A percentile compares a stretch with the other conserved stretches of the same genome.
Conservation (phyloP, 257 asterid genomes). For the Capsicum rhomboideum region DNA sequence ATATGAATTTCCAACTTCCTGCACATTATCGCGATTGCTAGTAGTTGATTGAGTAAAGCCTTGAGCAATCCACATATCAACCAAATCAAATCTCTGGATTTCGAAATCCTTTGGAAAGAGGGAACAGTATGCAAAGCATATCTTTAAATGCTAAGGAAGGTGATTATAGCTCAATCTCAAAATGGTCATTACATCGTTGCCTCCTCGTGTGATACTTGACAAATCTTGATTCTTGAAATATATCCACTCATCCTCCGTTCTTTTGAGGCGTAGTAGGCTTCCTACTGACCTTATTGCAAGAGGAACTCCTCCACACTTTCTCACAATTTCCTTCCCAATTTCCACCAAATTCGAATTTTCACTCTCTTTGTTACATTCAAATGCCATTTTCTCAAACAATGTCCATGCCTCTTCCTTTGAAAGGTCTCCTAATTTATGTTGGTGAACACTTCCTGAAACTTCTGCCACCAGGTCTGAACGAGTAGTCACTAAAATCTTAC, state of each 20-base stretch:
- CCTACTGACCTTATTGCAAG: too few relatives aligned
- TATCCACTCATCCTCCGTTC: too few relatives aligned
- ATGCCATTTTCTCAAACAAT: too few relatives aligned
- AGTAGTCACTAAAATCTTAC: not conserved
- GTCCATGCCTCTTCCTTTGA: not conserved
- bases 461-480: not conserved
- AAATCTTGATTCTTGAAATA: too few relatives aligned
- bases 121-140: not conserved
- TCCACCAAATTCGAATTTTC: too few relatives aligned
- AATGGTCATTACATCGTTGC: not conserved
- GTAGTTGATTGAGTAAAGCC: not conserved
- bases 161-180: not conserved
- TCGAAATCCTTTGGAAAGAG: not conserved
- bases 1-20: not conserved
- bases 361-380: too few relatives aligned
- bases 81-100: not conserved
- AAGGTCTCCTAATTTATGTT: not conserved
- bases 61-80: not conserved
- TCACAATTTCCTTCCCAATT: too few relatives aligned
- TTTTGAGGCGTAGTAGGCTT: too few relatives aligned
- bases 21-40: not conserved
- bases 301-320: too few relatives aligned
- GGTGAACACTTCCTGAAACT: not conserved
- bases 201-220: too few relatives aligned
- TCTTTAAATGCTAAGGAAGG: not conserved